Evolutionary conservation across 257 asterid species (phyloP).

Genomic region (Nicotiana tomentosiformis): DNA sequence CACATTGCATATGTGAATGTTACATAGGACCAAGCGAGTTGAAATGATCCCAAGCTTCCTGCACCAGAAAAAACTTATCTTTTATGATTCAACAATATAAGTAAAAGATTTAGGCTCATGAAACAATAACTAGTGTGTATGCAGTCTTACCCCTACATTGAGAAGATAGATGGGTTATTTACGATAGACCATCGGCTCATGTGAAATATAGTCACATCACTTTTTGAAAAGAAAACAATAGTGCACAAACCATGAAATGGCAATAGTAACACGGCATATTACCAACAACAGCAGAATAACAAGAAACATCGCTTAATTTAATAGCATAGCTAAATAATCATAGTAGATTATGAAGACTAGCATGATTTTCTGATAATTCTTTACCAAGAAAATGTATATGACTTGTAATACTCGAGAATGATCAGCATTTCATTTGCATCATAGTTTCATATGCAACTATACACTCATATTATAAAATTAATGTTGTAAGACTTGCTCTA

Average conservation of each 20-base stretch:
- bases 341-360: neutral
- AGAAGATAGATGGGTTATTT: too few relatives aligned
- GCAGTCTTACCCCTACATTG: too few relatives aligned
- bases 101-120: neutral
- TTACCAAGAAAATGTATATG: too few relatives aligned
- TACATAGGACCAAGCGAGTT: slow-evolving; percentile 35
- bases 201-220: too few relatives aligned
- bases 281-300: too few relatives aligned
- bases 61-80: slow-evolving; percentile 16
- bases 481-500: neutral
- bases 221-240: too few relatives aligned
- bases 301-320: neutral
- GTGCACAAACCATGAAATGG: too few relatives aligned
- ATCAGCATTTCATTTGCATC: neutral
- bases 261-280: too few relatives aligned
- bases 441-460: neutral
- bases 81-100: neutral
- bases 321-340: neutral
- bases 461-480: neutral
- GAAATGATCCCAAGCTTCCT: slow-evolving; percentile 96
- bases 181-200: too few relatives aligned
- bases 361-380: neutral
- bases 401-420: neutral
- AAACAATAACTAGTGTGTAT: too few relatives aligned
- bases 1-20: slow-evolving; percentile 5